Conservation (phyloP, 257 asterid genomes). For the Solanum pennellii region DNA sequence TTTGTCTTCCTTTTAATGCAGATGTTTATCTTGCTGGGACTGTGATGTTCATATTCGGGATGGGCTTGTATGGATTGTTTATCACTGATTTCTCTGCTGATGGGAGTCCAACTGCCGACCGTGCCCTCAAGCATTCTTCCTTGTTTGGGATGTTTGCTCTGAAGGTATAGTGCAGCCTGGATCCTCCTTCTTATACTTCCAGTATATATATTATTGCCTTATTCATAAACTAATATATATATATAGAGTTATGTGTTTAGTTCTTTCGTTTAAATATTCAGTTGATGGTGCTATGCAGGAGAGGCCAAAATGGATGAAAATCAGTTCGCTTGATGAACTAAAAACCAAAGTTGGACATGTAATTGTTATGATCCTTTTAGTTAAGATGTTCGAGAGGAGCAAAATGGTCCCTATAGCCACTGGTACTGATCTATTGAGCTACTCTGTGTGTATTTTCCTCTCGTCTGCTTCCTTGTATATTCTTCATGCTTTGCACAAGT, state of each 20-base stretch:
- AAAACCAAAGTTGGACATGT: conserved; percentile 96
- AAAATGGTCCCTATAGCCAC: conserved; percentile 86
- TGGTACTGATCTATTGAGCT: conserved; percentile 75
- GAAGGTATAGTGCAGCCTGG: conserved; percentile 29
- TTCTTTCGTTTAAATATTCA: neutral
- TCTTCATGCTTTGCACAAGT: conserved; percentile 72
- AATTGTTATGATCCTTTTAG: conserved; percentile 90
- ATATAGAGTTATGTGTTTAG: neutral
- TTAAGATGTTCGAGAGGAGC: conserved; percentile 98
- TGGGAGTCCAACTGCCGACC: conserved; percentile 38
- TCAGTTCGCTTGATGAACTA: conserved; percentile 74
- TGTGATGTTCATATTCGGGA: conserved; percentile 88
- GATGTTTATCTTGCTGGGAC: conserved; percentile 95
- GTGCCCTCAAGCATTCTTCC: conserved; percentile 83
- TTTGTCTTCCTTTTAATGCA: conserved; percentile 7
- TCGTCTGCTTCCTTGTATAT: conserved; percentile 88
- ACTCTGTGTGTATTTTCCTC: conserved; percentile 74
- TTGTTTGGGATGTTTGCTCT: conserved; percentile 80
- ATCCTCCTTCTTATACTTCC: neutral
- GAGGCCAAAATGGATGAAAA: conserved; percentile 98
- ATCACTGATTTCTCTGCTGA: conserved; percentile 54
- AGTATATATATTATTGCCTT: neutral
- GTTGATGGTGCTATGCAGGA: conserved; percentile 32
- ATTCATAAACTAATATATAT: neutral
- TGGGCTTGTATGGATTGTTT: conserved; percentile 90